Evolutionary conservation across 768 basidiomycete genomes (phyloP), one percentile per base, ranked within the genome.

Genomic region (Leccinum uliginosum): DNA sequence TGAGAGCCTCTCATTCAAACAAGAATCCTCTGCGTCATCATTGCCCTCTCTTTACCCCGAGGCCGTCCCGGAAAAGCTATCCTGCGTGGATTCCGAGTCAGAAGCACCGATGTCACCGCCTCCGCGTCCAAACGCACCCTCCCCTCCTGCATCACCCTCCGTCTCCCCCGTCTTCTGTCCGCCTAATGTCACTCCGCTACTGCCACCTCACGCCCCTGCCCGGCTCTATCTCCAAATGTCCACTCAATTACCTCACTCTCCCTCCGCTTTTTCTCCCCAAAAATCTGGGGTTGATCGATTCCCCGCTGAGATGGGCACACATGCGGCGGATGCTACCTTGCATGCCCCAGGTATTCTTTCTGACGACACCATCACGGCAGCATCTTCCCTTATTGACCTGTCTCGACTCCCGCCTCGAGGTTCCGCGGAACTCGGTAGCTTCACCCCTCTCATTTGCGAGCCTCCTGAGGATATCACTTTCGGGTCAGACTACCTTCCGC

Each of bases 201-300:
- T 58, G 44, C 61, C 62, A 48, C 57, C 50, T 56, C 55, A 52
- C 51, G 24, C 52, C 60, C 55, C 53, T 61, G 60, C 64, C 65
- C 68, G 66, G 58, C 67, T 61, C 58, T 60, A 59, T 65, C 62
- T 61, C 53, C 62, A 59, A 46, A 59, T 62, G 56, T 54, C 50
- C 27, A 27, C 62, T 50, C 69, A 49, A 71, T 69, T 71, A 69
- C 69, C 69, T 69, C 68, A 66, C 26, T 47, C 3, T 46, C 10
- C 15, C 52, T 59, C 60, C 56, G 65, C 62, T 53, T 57, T 51
- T 40, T 59, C 60, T 2, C 60, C 60, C 61, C 55, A 21, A 61
- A 58, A 63, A 62, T 65, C 69, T 60, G 68, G 68, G 68, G 68
- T 65, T 40, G 69, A 69, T 69, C 69, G 62, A 58, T 40, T 56